Percentiles rank a stretch among this genome's conserved stretches.
phyloP scores from a whole-genome alignment of 768 basidiomycete species.

The Suillus occidentalis region DNA sequence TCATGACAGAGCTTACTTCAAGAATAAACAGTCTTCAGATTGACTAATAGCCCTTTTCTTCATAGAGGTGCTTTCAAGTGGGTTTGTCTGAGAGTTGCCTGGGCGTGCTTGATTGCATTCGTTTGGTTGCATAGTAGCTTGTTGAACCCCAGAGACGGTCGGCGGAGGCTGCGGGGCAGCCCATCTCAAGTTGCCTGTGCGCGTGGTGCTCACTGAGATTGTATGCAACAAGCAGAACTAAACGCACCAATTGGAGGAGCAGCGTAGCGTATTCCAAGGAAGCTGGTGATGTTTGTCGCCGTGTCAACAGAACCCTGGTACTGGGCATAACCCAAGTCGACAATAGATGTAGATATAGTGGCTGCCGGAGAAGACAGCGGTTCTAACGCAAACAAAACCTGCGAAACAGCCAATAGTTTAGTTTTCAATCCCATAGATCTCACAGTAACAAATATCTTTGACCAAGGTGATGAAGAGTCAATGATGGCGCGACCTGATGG shows the following conservation, averaged over 20 bases:
- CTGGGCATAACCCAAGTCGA: constrained; percentile 27
- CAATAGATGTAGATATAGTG: constrained; percentile 9
- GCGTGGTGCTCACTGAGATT: neutral
- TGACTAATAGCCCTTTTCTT: constrained; percentile 16
- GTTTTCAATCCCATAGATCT: neutral
- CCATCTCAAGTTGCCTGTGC: constrained; percentile 27
- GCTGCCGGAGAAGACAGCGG: constrained; percentile 2
- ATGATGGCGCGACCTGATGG: neutral
- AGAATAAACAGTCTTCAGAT: constrained; percentile 34
- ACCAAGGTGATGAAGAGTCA: neutral
- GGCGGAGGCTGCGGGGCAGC: constrained; percentile 28
- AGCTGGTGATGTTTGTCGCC: constrained; percentile 20
- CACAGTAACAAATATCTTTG: neutral
- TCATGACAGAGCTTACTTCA: constrained; percentile 22
- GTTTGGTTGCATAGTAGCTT: constrained; percentile 25
- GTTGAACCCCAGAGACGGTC: constrained; percentile 22
- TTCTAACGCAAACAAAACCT: constrained; percentile 10
- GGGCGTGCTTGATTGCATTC: constrained; percentile 31
- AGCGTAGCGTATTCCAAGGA: constrained; percentile 29
- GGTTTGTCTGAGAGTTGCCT: constrained; percentile 33
- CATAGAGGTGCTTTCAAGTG: constrained; percentile 5
- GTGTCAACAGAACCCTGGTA: constrained; percentile 28
- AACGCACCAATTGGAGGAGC: constrained; percentile 25
- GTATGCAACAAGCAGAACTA: too few relatives aligned
- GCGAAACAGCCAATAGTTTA: constrained; percentile 3